These are phyloP conservation scores for Beta vulgaris DNA, from an alignment of 148 eudicot species.

Conservation along the genomic window DNA sequence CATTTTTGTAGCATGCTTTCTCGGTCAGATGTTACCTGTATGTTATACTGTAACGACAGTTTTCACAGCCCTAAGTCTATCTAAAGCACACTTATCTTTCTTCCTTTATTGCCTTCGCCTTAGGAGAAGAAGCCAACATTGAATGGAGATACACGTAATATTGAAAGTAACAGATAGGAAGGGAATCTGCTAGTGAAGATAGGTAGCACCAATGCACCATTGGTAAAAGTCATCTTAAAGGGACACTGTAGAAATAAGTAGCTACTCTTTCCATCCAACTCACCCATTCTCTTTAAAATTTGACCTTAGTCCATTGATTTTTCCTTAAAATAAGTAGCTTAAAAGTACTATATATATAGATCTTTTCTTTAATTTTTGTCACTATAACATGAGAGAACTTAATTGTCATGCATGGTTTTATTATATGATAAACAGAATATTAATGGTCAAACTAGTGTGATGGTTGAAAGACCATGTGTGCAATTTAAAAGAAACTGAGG, in stretches of 20 bases:
- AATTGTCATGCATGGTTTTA: too few species aligned
- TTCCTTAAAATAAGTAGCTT: neutral
- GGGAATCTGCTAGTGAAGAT: too few species aligned
- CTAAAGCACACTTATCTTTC: neutral
- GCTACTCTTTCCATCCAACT: neutral
- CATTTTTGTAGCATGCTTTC: neutral
- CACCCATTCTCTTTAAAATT: neutral
- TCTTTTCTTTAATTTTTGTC: too few species aligned
- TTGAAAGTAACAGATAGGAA: neutral
- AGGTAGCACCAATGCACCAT: neutral
- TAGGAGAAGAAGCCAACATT: neutral
- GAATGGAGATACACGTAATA: neutral
- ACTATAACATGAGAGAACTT: too few species aligned
- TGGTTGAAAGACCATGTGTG: too few species aligned
- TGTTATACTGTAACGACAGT: too few species aligned
- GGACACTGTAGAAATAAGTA: neutral
- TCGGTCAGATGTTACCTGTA: neutral
- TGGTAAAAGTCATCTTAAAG: neutral
- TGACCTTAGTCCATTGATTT: neutral
- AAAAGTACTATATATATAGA: neutral
- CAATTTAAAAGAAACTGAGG: slow-evolving; percentile 86
- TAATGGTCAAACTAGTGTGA: too few species aligned
- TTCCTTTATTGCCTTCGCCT: neutral
- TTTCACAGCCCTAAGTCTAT: too few species aligned
- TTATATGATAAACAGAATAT: too few species aligned